A percentile compares a stretch with the other conserved stretches of the same genome.
phyloP scores from a whole-genome alignment of 176 grass and related monocot species.

The Phoenix dactylifera region DNA sequence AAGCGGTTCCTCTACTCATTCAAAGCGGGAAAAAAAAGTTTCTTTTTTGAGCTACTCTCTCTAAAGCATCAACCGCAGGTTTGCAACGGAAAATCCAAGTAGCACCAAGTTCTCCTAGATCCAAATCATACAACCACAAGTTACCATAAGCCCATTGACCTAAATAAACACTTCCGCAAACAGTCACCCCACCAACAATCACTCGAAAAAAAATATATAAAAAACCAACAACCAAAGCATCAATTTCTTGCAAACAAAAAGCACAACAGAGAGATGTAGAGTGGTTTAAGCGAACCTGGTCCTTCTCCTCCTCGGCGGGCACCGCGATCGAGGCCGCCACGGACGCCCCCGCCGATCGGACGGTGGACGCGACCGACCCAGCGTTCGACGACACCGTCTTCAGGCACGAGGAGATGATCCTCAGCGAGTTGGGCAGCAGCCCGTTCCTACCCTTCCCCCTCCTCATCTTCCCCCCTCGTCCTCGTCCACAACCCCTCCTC shows the following conservation, averaged over 20 bases:
- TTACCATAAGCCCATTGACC: too few species aligned
- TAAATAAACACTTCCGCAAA: too few species aligned
- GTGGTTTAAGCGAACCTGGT: constrained; percentile 43
- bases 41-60: too few species aligned
- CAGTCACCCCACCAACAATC: too few species aligned
- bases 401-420: constrained; percentile 97
- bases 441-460: constrained; percentile 71
- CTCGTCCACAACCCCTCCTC: not conserved
- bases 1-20: too few species aligned
- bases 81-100: too few species aligned
- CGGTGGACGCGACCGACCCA: constrained; percentile 82
- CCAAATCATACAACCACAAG: too few species aligned
- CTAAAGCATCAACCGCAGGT: too few species aligned
- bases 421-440: constrained; percentile 82
- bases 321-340: constrained; percentile 82
- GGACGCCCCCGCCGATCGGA: constrained; percentile 91
- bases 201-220: too few species aligned
- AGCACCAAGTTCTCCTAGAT: too few species aligned
- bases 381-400: constrained; percentile 98
- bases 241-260: constrained; percentile 11
- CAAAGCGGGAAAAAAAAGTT: too few species aligned
- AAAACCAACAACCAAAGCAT: not conserved
- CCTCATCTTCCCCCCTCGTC: constrained; percentile 27
- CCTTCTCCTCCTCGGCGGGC: constrained; percentile 85
- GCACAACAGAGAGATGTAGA: constrained; percentile 1